Evolutionary conservation across 2,329 filamentous ascomycete genomes (phyloP).

Genomic region (Penicillium vulpinum): DNA sequence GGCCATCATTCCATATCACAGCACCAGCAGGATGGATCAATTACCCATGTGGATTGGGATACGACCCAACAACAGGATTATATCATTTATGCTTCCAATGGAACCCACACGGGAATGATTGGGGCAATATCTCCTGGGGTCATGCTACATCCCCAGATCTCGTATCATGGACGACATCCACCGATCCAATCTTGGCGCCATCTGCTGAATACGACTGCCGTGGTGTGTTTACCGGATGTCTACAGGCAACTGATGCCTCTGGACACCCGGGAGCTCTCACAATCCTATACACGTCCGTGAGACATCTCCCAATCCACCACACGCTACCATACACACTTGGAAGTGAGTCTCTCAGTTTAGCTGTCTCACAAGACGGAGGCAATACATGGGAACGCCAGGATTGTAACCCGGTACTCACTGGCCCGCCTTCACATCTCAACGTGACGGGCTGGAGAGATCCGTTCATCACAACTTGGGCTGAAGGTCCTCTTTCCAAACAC

Average conservation of each 20-base stretch:
- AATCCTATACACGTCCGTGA: slow-evolving; percentile 45
- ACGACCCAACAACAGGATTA: slow-evolving; percentile 39
- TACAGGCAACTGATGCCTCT: slow-evolving; percentile 31
- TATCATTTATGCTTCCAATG: slow-evolving; percentile 49
- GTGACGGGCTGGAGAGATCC: slow-evolving; percentile 49
- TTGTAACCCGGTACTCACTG: slow-evolving; percentile 42
- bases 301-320: slow-evolving; percentile 42
- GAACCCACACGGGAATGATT: slow-evolving; percentile 45
- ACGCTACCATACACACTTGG: slow-evolving; percentile 39
- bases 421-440: slow-evolving; percentile 33
- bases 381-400: slow-evolving; percentile 37
- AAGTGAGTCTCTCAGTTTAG: slow-evolving; percentile 42
- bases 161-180: slow-evolving; percentile 38
- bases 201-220: slow-evolving; percentile 38
- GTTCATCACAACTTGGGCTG: slow-evolving; percentile 29
- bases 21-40: slow-evolving; percentile 48
- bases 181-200: slow-evolving; percentile 34
- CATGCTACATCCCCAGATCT: slow-evolving; percentile 42
- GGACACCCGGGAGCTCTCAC: slow-evolving; percentile 33
- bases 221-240: slow-evolving; percentile 48
- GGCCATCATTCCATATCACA: slow-evolving; percentile 40
- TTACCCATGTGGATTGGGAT: slow-evolving; percentile 46
- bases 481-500: slow-evolving; percentile 5
- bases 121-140: slow-evolving; percentile 48
- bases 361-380: slow-evolving; percentile 41